Evolutionary conservation across 2,329 filamentous ascomycete genomes (phyloP), one percentile per base, ranked within the genome.

Genomic region (Cordyceps javanica): DNA sequence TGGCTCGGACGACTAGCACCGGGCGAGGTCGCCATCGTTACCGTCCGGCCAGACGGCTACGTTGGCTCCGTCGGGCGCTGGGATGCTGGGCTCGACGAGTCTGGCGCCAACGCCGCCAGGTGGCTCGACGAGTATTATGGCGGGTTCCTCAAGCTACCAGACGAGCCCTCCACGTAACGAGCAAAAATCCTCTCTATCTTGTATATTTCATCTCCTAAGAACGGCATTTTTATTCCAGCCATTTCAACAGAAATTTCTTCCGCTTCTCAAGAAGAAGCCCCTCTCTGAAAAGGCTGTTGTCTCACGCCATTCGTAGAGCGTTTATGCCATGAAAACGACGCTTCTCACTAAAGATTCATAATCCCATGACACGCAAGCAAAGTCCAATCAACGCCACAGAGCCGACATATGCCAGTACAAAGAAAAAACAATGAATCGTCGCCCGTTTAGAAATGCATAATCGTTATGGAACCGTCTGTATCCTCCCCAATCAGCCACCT

Each of bases 11-110:
- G 75, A 46, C 72, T 89, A 3, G 73, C 72, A 0, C 73, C 76
- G 1, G 74, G 77, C 10, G 80, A 87, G 62, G 79, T 87, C 6
- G 83, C 81, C 5, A 79, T 90, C 41, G 75, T 87, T 41, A 86
- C 87, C 63, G 84, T 91, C 2, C 78, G 88, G 5, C 88, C 88
- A 0, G 88, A 91, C 69, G 87, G 88, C 11, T 91, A 90, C 67
- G 82, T 90, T 5, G 88, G 87, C 1, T 83, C 79, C n/a, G 70
- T 89, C 25, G 74, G 78, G 45, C 71, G 77, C 41, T 81, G 78
- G 78, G 77, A 81, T 65, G 75, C 77, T 34, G 75, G 73, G 62
- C 66, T 78, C 28, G 78, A 80, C 56, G 77, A 77, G 42, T 70
- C 78, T 6, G 81, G 80, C 42, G 68, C 76, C 42, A 73, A 77